A percentile compares a stretch with the other conserved stretches of the same genome.
phyloP scores from a whole-genome alignment of 306 rosid genomes.

The Sindora glabra region DNA sequence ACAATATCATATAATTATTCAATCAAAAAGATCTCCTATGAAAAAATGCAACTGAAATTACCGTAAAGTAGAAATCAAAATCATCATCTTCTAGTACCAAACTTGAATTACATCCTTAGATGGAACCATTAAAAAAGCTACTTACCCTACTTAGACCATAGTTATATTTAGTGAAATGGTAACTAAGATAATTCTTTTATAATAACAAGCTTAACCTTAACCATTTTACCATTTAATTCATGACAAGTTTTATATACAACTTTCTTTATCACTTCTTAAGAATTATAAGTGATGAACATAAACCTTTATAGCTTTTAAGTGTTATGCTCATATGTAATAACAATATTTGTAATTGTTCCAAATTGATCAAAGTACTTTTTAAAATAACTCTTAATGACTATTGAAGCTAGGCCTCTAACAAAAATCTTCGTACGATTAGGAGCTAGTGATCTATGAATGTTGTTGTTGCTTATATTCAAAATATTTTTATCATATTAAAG shows the following conservation, averaged over 20 bases:
- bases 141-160: conserved; percentile 33
- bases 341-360: conserved; percentile 50
- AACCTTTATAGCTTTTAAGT: conserved; percentile 46
- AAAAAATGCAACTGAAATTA: too few relatives aligned
- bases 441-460: conserved; percentile 42
- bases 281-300: conserved; percentile 48
- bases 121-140: conserved; percentile 35
- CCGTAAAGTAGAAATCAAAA: too few relatives aligned
- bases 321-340: conserved; percentile 53
- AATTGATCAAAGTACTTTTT: conserved; percentile 51
- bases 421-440: conserved; percentile 42
- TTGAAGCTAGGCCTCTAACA: conserved; percentile 49
- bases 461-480: conserved; percentile 34
- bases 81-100: conserved; percentile 34
- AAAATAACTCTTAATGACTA: conserved; percentile 41
- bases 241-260: conserved; percentile 44
- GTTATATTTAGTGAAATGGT: conserved; percentile 37
- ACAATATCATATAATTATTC: too few relatives aligned
- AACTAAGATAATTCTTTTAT: conserved; percentile 45
- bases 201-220: conserved; percentile 52
- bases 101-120: conserved; percentile 37
- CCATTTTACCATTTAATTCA: conserved; percentile 48
- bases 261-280: conserved; percentile 45
- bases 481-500: conserved; percentile 48
- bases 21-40: too few relatives aligned